Evolutionary conservation across 1,284 basidiomycete species (phyloP).

Genomic region (Moesziomyces sp.): DNA sequence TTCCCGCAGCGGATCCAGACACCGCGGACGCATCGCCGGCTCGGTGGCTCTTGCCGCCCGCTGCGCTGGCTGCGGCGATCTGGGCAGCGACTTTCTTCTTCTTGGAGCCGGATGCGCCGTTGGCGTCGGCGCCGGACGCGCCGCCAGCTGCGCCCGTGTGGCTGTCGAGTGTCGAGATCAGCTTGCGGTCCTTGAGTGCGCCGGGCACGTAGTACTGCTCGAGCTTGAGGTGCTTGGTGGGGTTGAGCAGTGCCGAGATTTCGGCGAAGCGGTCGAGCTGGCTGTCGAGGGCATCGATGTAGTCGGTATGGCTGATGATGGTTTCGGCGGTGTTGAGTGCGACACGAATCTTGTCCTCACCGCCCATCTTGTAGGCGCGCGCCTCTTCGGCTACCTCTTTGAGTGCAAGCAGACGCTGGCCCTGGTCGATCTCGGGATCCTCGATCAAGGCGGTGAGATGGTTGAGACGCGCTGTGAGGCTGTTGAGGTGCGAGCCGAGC

Average conservation of each 20-base stretch:
- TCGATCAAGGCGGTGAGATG: slow-evolving; percentile 68
- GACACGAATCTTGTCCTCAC: slow-evolving; percentile 98
- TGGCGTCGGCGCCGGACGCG: slow-evolving; percentile 11
- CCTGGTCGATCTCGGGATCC: slow-evolving; percentile 75
- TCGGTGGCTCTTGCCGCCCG: slow-evolving; percentile 37
- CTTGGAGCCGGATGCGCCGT: slow-evolving; percentile 23
- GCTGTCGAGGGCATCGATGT: slow-evolving; percentile 61
- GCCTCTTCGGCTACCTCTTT: slow-evolving; percentile 95
- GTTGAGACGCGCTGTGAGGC: slow-evolving; percentile 60
- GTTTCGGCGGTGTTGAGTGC: slow-evolving; percentile 92
- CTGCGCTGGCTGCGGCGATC: slow-evolving; percentile 17
- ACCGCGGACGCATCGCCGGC: slow-evolving; percentile 18
- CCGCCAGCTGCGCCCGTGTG: slow-evolving; percentile 4
- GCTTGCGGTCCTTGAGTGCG: slow-evolving; percentile 51
- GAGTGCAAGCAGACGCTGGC: slow-evolving; percentile 85
- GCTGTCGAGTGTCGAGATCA: slow-evolving; percentile 25
- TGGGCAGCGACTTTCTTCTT: slow-evolving; percentile 45
- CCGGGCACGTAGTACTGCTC: slow-evolving; percentile 45
- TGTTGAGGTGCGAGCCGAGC: slow-evolving; percentile 73
- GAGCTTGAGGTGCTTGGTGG: slow-evolving; percentile 49
- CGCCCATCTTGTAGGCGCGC: slow-evolving; percentile 87
- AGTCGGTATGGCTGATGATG: slow-evolving; percentile 66
- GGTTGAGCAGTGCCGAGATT: slow-evolving; percentile 50
- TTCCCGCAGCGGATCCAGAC: slow-evolving; percentile 16
- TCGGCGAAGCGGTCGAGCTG: slow-evolving; percentile 56